These are phyloP conservation scores for Candida saitoana DNA, from an alignment of 805 yeast genomes.

Conservation along the genomic window DNA sequence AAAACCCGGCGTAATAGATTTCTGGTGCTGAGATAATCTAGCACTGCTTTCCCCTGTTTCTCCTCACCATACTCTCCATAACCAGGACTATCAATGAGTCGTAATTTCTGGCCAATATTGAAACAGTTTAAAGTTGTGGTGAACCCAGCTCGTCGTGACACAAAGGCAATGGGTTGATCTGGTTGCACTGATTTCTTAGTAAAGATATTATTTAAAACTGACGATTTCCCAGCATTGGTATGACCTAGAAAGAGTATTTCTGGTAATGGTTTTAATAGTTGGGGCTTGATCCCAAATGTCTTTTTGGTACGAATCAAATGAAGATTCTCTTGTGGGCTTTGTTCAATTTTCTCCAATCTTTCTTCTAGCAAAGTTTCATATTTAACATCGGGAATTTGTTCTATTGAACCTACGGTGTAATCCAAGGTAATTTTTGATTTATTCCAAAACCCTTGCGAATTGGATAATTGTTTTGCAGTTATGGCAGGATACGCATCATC, in stretches of 20 bases:
- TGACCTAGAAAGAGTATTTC: conserved; percentile 76
- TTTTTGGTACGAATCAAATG: conserved; percentile 16
- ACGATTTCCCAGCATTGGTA: conserved; percentile 84
- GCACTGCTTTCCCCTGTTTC: conserved; percentile 66
- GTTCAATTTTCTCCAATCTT: conserved; percentile 19
- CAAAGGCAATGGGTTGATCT: conserved; percentile 41
- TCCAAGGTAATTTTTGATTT: conserved; percentile 45
- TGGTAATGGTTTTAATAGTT: conserved; percentile 42
- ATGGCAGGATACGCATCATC: conserved; percentile 12
- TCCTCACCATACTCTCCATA: conserved; percentile 69
- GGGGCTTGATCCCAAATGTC: conserved; percentile 33
- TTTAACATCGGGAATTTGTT: conserved; percentile 56
- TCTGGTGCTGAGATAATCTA: conserved; percentile 57
- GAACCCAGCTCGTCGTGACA: conserved; percentile 53
- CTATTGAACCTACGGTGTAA: conserved; percentile 55
- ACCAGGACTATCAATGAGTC: conserved; percentile 85
- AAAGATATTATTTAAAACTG: conserved; percentile 61
- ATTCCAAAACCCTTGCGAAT: conserved; percentile 39
- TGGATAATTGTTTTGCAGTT: conserved; percentile 12
- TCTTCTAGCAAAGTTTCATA: conserved; percentile 20
- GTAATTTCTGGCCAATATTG: conserved; percentile 57
- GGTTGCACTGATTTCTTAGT: conserved; percentile 20
- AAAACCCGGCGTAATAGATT: conserved; percentile 54
- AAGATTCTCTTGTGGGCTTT: conserved; percentile 17
- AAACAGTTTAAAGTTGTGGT: conserved; percentile 68